Percentiles rank a stretch among this genome's conserved stretches.
Evolutionary conservation across 2,329 filamentous ascomycete genomes (phyloP).

Genomic region (Pseudocercospora pini-densiflorae): DNA sequence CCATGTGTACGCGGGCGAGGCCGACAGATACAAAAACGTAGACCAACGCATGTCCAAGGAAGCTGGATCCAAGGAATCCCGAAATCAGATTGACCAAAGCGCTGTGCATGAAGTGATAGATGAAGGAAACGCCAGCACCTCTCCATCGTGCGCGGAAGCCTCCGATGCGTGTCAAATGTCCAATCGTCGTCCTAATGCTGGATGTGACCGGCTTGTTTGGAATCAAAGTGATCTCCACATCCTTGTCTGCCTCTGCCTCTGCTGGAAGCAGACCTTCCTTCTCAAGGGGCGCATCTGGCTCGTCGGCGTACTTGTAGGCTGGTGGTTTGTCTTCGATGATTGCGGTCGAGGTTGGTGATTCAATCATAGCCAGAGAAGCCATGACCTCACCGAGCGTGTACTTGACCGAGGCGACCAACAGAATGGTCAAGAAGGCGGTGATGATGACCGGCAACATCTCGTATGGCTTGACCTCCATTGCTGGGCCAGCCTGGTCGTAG

Average conservation of each 20-base stretch:
- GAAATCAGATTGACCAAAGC: conserved; percentile 34
- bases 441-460: conserved; percentile 39
- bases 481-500: conserved; percentile 34
- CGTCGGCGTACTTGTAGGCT: conserved; percentile 50
- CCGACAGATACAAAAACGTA: conserved; percentile 63
- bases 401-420: conserved; percentile 48
- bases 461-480: conserved; percentile 31
- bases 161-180: conserved; percentile 47
- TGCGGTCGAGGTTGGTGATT: conserved; percentile 60
- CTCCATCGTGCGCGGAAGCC: conserved; percentile 44
- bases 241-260: conserved; percentile 48
- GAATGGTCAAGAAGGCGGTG: conserved; percentile 46
- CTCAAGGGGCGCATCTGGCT: conserved; percentile 51
- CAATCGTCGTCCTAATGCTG: conserved; percentile 61
- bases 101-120: conserved; percentile 40
- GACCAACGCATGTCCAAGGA: conserved; percentile 53
- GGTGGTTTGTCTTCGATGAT: conserved; percentile 50
- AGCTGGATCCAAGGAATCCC: conserved; percentile 48
- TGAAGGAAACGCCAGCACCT: conserved; percentile 40
- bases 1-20: conserved; percentile 70
- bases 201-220: conserved; percentile 64
- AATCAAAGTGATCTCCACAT: conserved; percentile 51
- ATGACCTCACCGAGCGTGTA: conserved; percentile 67
- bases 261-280: conserved; percentile 42
- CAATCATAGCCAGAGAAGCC: conserved; percentile 66